Conservation (phyloP, 495 filamentous ascomycete genomes). For the Staphylotrichum tortipilum region DNA sequence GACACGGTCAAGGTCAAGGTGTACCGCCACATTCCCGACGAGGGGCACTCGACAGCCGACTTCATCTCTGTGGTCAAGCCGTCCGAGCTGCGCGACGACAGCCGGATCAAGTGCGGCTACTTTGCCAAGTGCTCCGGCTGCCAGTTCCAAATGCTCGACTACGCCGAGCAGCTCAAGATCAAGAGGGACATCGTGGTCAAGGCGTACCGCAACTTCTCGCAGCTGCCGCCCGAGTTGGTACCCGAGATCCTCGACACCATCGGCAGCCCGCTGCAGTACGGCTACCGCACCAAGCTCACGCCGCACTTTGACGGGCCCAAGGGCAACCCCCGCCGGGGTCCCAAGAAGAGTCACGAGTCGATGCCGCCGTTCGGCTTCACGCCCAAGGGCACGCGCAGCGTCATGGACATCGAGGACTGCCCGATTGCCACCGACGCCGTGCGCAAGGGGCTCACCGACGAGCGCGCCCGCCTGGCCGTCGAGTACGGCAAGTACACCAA, state of each 20-base stretch:
- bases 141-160: constrained; percentile 95
- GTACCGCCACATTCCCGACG: constrained; percentile 51
- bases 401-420: constrained; percentile 94
- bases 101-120: constrained; percentile 69
- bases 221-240: constrained; percentile 63
- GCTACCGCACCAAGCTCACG: constrained; percentile 92
- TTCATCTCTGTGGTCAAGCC: constrained; percentile 69
- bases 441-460: constrained; percentile 60
- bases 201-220: constrained; percentile 84
- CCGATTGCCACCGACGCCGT: constrained; percentile 87
- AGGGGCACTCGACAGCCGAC: constrained; percentile 65
- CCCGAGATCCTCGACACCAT: constrained; percentile 77
- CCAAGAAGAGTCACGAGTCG: constrained; percentile 36
- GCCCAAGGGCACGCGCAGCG: constrained; percentile 59
- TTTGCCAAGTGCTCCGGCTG: constrained; percentile 84
- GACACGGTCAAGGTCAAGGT: constrained; percentile 73
- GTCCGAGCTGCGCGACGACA: constrained; percentile 68
- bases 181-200: constrained; percentile 84
- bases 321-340: constrained; percentile 29
- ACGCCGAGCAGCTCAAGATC: constrained; percentile 71
- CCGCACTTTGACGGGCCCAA: constrained; percentile 80
- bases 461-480: constrained; percentile 59
- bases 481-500: constrained; percentile 64
- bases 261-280: constrained; percentile 79
- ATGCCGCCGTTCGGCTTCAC: constrained; percentile 87